Evolutionary conservation across 2,329 filamentous ascomycete genomes (phyloP).

Genomic region (Hyphodiscus sp.): DNA sequence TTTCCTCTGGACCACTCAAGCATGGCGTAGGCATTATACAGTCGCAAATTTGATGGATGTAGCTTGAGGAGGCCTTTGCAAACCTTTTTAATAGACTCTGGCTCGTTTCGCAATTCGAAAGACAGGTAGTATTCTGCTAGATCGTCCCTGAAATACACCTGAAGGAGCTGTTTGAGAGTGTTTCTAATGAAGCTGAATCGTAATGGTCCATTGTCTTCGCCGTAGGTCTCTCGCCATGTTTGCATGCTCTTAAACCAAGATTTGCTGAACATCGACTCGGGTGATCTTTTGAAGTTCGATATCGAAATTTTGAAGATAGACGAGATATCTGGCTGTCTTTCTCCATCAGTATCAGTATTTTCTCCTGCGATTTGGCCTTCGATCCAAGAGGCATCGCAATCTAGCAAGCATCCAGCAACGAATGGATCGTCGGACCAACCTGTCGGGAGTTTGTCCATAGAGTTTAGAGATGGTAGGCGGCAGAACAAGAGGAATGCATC

Average conservation of each 20-base stretch:
- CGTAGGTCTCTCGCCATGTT: conserved; percentile 19
- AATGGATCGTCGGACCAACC: conserved; percentile 47
- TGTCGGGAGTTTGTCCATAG: conserved; percentile 20
- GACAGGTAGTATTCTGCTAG: conserved; percentile 67
- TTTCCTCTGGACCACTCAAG: conserved; percentile 59
- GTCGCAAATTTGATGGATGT: conserved; percentile 52
- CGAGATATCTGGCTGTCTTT: conserved; percentile 9
- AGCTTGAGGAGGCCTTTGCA: conserved; percentile 70
- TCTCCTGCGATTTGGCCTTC: conserved; percentile 4
- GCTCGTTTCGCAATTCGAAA: conserved; percentile 52
- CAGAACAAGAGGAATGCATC: conserved; percentile 67
- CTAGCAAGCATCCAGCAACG: conserved; percentile 36
- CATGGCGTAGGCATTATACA: conserved; percentile 77
- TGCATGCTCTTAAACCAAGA: conserved; percentile 6
- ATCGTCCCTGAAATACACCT: conserved; percentile 37
- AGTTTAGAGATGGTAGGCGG: conserved; percentile 48
- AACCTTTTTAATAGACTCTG: conserved; percentile 54
- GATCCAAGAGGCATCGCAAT: conserved; percentile 15
- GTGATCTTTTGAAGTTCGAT: conserved; percentile 28
- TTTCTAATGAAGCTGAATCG: conserved; percentile 40
- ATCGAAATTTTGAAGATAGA: conserved; percentile 19
- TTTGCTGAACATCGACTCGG: conserved; percentile 47
- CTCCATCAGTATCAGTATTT: conserved; percentile 18
- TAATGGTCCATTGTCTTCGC: conserved; percentile 19
- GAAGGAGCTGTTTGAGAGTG: conserved; percentile 51